Conservation (phyloP, 164 flowering plant genomes). For the Piper longum region DNA sequence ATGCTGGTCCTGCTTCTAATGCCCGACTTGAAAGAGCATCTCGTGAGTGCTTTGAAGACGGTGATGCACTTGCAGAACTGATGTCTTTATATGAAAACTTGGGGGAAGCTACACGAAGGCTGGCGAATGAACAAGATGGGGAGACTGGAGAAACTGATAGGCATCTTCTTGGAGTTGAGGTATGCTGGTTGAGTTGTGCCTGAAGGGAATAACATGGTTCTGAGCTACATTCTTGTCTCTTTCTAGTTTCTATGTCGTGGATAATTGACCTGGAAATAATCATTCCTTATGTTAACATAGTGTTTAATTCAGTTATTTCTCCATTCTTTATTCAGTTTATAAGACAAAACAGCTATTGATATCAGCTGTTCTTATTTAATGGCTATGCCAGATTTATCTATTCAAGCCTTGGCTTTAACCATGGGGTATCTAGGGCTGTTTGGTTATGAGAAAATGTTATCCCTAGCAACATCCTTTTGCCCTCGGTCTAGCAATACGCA, state of each 20-base stretch:
- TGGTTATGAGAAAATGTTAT: constrained; percentile 68
- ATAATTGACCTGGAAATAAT: neutral
- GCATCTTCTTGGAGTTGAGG: constrained; percentile 34
- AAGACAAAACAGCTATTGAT: neutral
- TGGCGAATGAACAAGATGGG: constrained; percentile 11
- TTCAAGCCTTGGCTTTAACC: constrained; percentile 79
- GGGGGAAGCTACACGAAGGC: constrained; percentile 12
- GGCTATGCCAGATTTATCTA: constrained; percentile 63
- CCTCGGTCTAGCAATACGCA: constrained; percentile 54
- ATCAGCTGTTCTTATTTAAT: constrained; percentile 20
- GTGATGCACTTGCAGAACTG: constrained; percentile 78
- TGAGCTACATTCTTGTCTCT: neutral
- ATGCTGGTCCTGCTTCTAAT: constrained; percentile 80
- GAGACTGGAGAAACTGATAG: constrained; percentile 11
- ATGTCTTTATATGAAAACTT: constrained; percentile 47
- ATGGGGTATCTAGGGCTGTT: constrained; percentile 70
- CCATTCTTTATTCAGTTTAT: too few species aligned
- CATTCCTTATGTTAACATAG: neutral
- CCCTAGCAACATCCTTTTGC: constrained; percentile 54
- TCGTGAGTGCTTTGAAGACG: constrained; percentile 47
- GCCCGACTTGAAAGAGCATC: constrained; percentile 70
- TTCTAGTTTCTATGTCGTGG: neutral
- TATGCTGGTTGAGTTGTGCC: constrained; percentile 6
- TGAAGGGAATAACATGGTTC: neutral
- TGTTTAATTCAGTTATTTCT: neutral